These are phyloP conservation scores for Penicillium olsonii DNA, from an alignment of 2,329 filamentous ascomycete species.

Conservation along the genomic window DNA sequence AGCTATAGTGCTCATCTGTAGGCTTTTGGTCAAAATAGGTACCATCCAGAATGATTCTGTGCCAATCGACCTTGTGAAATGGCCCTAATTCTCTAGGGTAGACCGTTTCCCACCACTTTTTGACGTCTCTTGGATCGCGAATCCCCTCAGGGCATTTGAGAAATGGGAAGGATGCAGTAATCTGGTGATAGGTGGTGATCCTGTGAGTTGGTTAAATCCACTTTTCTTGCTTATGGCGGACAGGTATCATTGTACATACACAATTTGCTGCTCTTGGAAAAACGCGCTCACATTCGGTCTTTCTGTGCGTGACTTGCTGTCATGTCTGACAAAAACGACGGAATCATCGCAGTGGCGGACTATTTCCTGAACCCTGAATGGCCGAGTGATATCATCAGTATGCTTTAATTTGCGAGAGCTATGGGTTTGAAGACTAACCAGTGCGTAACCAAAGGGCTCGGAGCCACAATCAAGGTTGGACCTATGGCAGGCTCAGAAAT, in stretches of 20 bases:
- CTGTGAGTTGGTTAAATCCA: slow-evolving; percentile 15
- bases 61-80: slow-evolving; percentile 39
- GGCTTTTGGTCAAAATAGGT: slow-evolving; percentile 1
- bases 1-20: neutral
- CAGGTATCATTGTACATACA: neutral
- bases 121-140: no score
- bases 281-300: no score
- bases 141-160: slow-evolving; percentile 20
- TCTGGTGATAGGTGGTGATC: slow-evolving; percentile 42
- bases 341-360: no score
- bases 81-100: slow-evolving; percentile 19
- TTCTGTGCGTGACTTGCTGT: no score
- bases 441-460: slow-evolving; percentile 34
- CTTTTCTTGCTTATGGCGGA: no score
- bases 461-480: slow-evolving; percentile 42
- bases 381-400: no score
- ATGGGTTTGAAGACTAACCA: slow-evolving; percentile 28
- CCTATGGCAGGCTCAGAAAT: slow-evolving; percentile 4
- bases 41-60: slow-evolving; percentile 46
- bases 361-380: no score
- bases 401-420: no score
- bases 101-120: neutral
- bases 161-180: slow-evolving; percentile 36
- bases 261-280: neutral
- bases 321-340: no score